These are phyloP conservation scores for Naganishia albida DNA, from an alignment of 1,284 basidiomycete genomes.

Conservation along the genomic window DNA sequence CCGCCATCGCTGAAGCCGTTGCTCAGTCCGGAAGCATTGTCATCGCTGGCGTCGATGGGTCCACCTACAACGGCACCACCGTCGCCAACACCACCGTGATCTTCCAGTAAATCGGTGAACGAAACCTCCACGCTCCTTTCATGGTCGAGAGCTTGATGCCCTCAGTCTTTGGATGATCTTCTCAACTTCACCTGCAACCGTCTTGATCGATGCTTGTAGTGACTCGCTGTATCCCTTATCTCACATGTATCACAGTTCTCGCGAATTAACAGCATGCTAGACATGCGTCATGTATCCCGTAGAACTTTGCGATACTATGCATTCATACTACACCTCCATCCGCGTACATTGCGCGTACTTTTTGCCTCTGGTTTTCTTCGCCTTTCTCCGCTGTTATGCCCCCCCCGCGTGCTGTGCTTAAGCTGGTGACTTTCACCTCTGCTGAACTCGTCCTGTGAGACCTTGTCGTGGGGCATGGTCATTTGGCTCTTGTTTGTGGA, in stretches of 20 bases:
- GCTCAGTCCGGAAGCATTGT: conserved; percentile 12
- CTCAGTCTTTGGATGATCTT: background rate
- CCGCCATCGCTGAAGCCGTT: conserved; percentile 8
- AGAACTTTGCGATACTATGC: conserved; percentile 26
- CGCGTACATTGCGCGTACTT: background rate
- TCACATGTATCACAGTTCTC: conserved; percentile 12
- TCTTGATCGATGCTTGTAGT: background rate
- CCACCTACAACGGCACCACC: conserved; percentile 8
- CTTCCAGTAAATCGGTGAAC: conserved; percentile 25
- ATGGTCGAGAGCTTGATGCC: background rate
- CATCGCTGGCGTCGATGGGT: conserved; percentile 1
- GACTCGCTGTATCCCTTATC: conserved; percentile 23
- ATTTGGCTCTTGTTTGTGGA: too few relatives aligned
- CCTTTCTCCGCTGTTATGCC: too few relatives aligned
- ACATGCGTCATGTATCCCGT: conserved; percentile 25
- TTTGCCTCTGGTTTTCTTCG: background rate
- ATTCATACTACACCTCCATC: background rate
- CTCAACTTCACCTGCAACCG: background rate
- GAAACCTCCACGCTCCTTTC: conserved; percentile 7
- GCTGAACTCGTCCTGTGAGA: too few relatives aligned
- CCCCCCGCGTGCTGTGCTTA: too few relatives aligned
- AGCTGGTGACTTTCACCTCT: too few relatives aligned
- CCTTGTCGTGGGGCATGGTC: too few relatives aligned
- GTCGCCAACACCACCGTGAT: conserved; percentile 8
- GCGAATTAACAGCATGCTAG: conserved; percentile 18